Evolutionary conservation across 805 yeast genomes (phyloP), one percentile per base, ranked within the genome.

Genomic region (Yarrowia sp.): DNA sequence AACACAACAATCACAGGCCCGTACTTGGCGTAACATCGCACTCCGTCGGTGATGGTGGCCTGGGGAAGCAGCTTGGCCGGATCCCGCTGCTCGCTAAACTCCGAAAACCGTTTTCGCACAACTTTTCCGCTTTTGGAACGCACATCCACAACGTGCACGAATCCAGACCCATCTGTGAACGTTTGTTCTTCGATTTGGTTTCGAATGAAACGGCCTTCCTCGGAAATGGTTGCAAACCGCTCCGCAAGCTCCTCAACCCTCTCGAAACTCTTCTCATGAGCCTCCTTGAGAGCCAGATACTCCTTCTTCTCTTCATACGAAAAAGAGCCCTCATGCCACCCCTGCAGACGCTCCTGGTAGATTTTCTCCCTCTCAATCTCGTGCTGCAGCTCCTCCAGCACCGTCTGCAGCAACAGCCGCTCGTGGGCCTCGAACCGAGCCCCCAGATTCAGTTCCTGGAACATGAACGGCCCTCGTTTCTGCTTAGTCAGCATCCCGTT

Each of bases 361-460:
- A 55, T 42, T 12, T 58, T 58, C 17, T 40, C 50, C 40, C 33
- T 40, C 40, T 40, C 64, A 33, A 42, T 43, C 64, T 30, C 30
- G 10, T 43, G 33, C 50, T 42, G 20, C 40, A 14, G 4, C 33
- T 58, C 64, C 3, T 17, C 64, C 9, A 24, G n/a, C 43, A 43
- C 9, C 30, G 13, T 24, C 24, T n/a, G 17, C 10, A 42, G 3
- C 9, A 43, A 14, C 19, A 5, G 19, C 5, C 12, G 3, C 24
- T 12, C 2, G 19, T 17, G 20, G 9, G 19, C 14, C 19, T 12
- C 6, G 36, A 43, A 8, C 15, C 64, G 64, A 0, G 7, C 42
- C 3, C 8, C 14, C 34, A 58, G n/a, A 19, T 58, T 43, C 19
- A 58, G 8, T 40, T 58, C 50, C 33, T 58, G 64, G n/a, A 0